A percentile compares a stretch with the other conserved stretches of the same genome.
These are phyloP conservation scores for Paramecium caudatum DNA, from an alignment of 73 alveolate species.

Conservation along the genomic window DNA sequence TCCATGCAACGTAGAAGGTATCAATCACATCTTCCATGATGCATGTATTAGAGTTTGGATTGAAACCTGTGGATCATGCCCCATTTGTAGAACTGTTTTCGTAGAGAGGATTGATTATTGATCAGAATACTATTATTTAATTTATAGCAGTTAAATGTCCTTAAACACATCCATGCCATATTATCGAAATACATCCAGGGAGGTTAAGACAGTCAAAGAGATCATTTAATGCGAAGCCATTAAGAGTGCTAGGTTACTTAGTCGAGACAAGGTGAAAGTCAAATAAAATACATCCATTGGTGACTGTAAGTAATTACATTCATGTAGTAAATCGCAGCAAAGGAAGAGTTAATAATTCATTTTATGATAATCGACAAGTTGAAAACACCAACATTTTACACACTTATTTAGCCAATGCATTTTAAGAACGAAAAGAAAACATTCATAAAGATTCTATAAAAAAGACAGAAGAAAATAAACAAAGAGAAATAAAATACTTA, in stretches of 20 bases:
- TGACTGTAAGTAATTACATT: conserved; percentile 38
- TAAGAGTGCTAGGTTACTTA: conserved; percentile 37
- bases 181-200: conserved; percentile 65
- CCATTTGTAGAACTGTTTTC: conserved; percentile 48
- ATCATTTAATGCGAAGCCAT: conserved; percentile 38
- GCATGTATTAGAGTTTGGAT: conserved; percentile 61
- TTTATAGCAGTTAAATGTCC: conserved; percentile 69
- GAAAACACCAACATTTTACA: conserved; percentile 28
- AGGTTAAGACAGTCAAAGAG: conserved; percentile 31
- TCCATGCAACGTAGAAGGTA: conserved; percentile 58
- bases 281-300: conserved; percentile 58
- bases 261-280: conserved; percentile 36
- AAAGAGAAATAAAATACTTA: conserved; percentile 31
- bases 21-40: conserved; percentile 43
- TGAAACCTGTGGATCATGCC: conserved; percentile 40
- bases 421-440: conserved; percentile 32
- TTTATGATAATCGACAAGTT: conserved; percentile 57
- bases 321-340: conserved; percentile 36
- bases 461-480: conserved; percentile 45
- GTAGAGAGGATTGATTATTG: conserved; percentile 38
- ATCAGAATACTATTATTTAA: not conserved
- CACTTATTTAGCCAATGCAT: conserved; percentile 61
- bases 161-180: conserved; percentile 56
- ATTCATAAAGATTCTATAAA: not conserved
- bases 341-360: conserved; percentile 49